These are phyloP conservation scores for Erythrobasidium yunnanense DNA, from an alignment of 768 basidiomycete species.

Conservation along the genomic window DNA sequence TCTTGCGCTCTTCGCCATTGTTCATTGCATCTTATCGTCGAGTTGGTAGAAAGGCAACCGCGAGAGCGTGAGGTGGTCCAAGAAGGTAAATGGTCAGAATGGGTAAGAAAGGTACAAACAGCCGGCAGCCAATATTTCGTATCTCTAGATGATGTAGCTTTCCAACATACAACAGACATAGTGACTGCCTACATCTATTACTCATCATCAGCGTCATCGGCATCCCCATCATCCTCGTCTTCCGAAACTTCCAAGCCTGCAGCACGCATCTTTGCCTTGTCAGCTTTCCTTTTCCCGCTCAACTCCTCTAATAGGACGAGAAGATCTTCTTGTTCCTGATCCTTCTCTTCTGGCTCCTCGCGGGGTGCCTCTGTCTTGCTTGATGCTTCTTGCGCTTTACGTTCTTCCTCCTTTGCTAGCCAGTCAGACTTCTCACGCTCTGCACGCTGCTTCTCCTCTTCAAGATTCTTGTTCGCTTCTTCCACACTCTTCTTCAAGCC, in stretches of 20 bases:
- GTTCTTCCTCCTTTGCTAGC: background rate
- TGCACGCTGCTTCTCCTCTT: background rate
- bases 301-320: slow-evolving; percentile 87
- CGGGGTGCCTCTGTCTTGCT: slow-evolving; percentile 46
- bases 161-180: no score
- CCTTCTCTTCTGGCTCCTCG: slow-evolving; percentile 63
- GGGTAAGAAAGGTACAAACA: no score
- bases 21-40: no score
- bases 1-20: no score
- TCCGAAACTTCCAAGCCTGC: slow-evolving; percentile 81
- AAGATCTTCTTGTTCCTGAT: slow-evolving; percentile 94
- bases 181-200: no score
- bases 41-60: no score
- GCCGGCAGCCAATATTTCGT: no score
- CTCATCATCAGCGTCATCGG: slow-evolving; percentile 43
- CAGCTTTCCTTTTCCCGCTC: slow-evolving; percentile 67
- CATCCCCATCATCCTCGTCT: slow-evolving; percentile 58
- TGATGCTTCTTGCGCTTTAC: background rate
- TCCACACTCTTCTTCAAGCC: slow-evolving; percentile 40
- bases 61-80: no score
- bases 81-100: no score
- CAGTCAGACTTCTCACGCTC: background rate
- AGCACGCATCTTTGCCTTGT: slow-evolving; percentile 65
- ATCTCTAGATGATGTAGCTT: no score
- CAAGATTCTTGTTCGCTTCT: background rate